Base-by-base conservation (phyloP, 805 yeast species). In the Sugiyamaella chiloensis region DNA sequence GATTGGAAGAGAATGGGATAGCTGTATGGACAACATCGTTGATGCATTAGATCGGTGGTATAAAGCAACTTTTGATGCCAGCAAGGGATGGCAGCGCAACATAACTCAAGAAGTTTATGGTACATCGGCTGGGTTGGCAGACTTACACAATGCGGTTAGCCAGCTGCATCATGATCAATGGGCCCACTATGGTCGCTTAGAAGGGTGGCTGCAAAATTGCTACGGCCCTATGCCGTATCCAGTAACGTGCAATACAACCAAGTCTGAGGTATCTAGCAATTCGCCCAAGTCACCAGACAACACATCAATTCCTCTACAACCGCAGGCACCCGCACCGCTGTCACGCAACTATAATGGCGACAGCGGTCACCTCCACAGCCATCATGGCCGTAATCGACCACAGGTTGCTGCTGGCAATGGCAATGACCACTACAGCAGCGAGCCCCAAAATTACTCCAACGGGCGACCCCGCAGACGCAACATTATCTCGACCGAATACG, bases 401-500 rank as follows among this genome's bases (percentile, higher is more conserved):
- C n/a, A n/a, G n/a, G n/a, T n/a, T n/a, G n/a, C n/a, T n/a, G n/a
- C n/a, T n/a, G n/a, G n/a, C n/a, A n/a, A n/a, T n/a, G n/a, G n/a
- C n/a, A n/a, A n/a, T n/a, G n/a, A n/a, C n/a, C 29, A 26, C 29
- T 26, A 26, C 29, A 26, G 29, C 29, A 26, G 29, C 9, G 7
- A 8, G 20, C 20, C 16, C 20, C 4, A 34, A 21, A 34, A 19
- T 9, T 16, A 34, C 12, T 12, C 11, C 16, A 21, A 19, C 20
- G 19, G 37, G 7, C 29, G 29, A 26, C 7, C 7, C 7, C 29
- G 7, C 29, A 19, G 37, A 3, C 16, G 20, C 16, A 16, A 40
- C 19, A 29, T 49, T 11, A 21, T 49, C 24, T 34, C 29, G 20
- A 46, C 52, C 9, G 43, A 46, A 17, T 39, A 40, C 31, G 52